phyloP scores from a whole-genome alignment of 371 early-diverging fungal genomes.

The Capillidium heterosporum region DNA sequence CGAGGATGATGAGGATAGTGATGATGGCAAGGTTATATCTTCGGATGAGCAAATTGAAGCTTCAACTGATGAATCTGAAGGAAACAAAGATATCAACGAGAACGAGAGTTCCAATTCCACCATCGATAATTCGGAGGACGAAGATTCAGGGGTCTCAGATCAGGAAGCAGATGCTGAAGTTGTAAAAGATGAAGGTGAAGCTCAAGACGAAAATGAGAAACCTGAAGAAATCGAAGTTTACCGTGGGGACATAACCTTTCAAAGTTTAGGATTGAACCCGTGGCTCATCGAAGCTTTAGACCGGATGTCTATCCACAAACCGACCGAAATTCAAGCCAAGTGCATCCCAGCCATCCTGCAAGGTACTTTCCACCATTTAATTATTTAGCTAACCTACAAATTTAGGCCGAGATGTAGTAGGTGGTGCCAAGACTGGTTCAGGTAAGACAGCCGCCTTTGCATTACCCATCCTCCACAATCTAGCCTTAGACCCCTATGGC shows the following conservation, averaged over 20 bases:
- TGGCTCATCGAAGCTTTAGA: slow-evolving; percentile 68
- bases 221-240: slow-evolving; percentile 28
- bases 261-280: slow-evolving; percentile 44
- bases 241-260: slow-evolving; percentile 23
- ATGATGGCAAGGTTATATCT: too few relatives aligned
- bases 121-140: too few relatives aligned
- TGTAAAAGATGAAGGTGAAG: not conserved
- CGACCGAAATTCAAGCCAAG: slow-evolving; percentile 90
- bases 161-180: not conserved
- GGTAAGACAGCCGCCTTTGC: slow-evolving; percentile 99
- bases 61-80: too few relatives aligned
- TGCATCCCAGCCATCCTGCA: slow-evolving; percentile 50
- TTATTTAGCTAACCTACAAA: not conserved
- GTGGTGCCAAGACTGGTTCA: slow-evolving; percentile 95
- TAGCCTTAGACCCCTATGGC: slow-evolving; percentile 84
- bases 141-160: too few relatives aligned
- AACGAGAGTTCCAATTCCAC: too few relatives aligned
- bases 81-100: too few relatives aligned
- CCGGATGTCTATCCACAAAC: slow-evolving; percentile 60
- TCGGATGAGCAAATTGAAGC: too few relatives aligned
- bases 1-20: too few relatives aligned
- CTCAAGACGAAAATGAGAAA: slow-evolving; percentile 11
- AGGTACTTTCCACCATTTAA: not conserved
- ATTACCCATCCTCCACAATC: slow-evolving; percentile 86
- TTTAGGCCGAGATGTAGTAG: slow-evolving; percentile 75